phyloP scores from a whole-genome alignment of 176 grass and related monocot species.

The Raddia guianensis region DNA sequence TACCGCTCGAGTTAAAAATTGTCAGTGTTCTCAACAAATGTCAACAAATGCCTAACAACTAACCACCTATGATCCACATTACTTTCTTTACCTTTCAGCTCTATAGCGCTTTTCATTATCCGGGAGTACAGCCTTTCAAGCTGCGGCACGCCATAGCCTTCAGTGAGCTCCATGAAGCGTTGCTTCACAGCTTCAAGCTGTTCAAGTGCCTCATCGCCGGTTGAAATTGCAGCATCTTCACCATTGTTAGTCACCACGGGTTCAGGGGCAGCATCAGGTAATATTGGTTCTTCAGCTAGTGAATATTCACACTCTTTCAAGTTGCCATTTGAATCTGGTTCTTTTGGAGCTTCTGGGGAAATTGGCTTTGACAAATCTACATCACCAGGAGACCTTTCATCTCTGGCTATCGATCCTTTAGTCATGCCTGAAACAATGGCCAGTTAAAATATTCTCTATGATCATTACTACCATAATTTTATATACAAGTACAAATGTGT shows the following conservation, averaged over 20 bases:
- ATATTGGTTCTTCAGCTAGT: slow-evolving; percentile 42
- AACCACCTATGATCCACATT: slow-evolving; percentile 61
- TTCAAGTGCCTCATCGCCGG: slow-evolving; percentile 42
- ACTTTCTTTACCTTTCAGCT: slow-evolving; percentile 53
- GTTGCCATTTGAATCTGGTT: slow-evolving; percentile 58
- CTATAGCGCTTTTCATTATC: slow-evolving; percentile 65
- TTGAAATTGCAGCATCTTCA: slow-evolving; percentile 14
- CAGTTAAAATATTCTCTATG: background rate
- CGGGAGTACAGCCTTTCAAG: slow-evolving; percentile 85
- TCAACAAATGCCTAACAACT: slow-evolving; percentile 83
- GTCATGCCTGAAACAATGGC: slow-evolving; percentile 44
- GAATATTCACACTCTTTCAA: slow-evolving; percentile 39
- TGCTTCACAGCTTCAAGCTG: slow-evolving; percentile 57
- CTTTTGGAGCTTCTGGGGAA: slow-evolving; percentile 43
- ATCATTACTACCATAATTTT: background rate
- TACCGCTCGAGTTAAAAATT: slow-evolving; percentile 69
- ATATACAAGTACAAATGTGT: slow-evolving; percentile 1
- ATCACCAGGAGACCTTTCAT: slow-evolving; percentile 49
- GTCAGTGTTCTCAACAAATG: slow-evolving; percentile 80
- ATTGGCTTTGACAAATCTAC: slow-evolving; percentile 56
- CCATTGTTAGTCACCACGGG: slow-evolving; percentile 45
- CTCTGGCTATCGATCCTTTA: slow-evolving; percentile 58
- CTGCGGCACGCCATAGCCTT: slow-evolving; percentile 68
- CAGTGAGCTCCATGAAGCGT: slow-evolving; percentile 67
- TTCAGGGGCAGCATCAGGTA: slow-evolving; percentile 35